phyloP scores from a whole-genome alignment of 108 stramenopile species.

The Phaeodactylum tricornutum region DNA sequence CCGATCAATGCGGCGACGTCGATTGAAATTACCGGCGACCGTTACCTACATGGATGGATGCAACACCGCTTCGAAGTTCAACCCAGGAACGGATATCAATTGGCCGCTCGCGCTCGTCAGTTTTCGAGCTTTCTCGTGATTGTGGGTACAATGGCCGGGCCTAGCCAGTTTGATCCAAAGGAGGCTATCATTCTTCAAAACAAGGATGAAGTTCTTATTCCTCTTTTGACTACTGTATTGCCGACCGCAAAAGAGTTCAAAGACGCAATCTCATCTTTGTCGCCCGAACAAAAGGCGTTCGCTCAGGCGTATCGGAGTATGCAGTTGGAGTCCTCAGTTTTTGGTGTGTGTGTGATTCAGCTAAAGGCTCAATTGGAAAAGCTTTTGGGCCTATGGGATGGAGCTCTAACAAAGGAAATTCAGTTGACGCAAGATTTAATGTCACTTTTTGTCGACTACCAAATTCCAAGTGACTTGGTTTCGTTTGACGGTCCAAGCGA shows the following conservation, averaged over 20 bases:
- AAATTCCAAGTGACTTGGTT: conserved; percentile 76
- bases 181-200: conserved; percentile 79
- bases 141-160: conserved; percentile 57
- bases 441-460: conserved; percentile 72
- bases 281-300: conserved; percentile 79
- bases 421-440: conserved; percentile 75
- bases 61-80: conserved; percentile 30
- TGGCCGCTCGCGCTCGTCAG: conserved; percentile 60
- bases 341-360: conserved; percentile 72
- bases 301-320: conserved; percentile 63
- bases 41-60: conserved; percentile 66
- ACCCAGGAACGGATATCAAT: no score
- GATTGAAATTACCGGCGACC: conserved; percentile 41
- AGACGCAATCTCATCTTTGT: conserved; percentile 72
- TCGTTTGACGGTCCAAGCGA: conserved; percentile 49
- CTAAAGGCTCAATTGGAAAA: conserved; percentile 82
- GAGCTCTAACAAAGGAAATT: conserved; percentile 77
- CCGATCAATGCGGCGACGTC: conserved; percentile 35
- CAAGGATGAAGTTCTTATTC: conserved; percentile 83
- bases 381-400: conserved; percentile 47
- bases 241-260: conserved; percentile 83
- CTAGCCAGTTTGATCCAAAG: conserved; percentile 53
- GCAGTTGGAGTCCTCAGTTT: conserved; percentile 76
- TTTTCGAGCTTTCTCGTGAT: conserved; percentile 71
- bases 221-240: conserved; percentile 59